Conservation (phyloP, 306 rosid species). For the Vigna nakashimae region DNA sequence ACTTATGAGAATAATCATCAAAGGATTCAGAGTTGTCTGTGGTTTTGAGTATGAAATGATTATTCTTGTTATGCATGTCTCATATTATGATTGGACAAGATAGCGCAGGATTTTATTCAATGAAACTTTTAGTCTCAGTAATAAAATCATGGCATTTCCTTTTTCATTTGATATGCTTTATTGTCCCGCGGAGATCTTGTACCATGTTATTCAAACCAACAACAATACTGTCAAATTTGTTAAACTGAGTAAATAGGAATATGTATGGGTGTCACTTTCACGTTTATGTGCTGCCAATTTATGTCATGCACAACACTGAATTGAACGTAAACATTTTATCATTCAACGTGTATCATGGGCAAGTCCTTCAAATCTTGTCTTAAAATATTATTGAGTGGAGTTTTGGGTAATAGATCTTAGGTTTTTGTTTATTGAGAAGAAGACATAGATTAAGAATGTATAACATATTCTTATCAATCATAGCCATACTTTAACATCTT, state of each 20-base stretch:
- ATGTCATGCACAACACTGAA: slow-evolving; percentile 30
- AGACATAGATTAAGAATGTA: slow-evolving; percentile 19
- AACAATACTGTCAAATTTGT: slow-evolving; percentile 5
- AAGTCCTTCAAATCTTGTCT: neutral
- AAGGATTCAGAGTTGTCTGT: neutral
- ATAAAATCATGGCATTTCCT: slow-evolving; percentile 7
- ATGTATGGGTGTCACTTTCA: slow-evolving; percentile 12
- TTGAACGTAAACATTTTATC: slow-evolving; percentile 27
- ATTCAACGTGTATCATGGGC: slow-evolving; percentile 33
- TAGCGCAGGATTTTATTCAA: neutral
- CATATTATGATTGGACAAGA: neutral
- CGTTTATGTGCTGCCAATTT: slow-evolving; percentile 2
- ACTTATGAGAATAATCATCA: neutral
- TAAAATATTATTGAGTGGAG: slow-evolving; percentile 13
- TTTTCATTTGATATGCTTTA: neutral
- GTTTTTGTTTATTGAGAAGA: slow-evolving; percentile 6
- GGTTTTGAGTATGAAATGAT: slow-evolving; percentile 17
- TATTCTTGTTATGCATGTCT: slow-evolving; percentile 2
- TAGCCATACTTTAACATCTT: slow-evolving; percentile 7
- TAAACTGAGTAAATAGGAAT: neutral
- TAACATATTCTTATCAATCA: slow-evolving; percentile 1
- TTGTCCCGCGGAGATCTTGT: slow-evolving; percentile 3
- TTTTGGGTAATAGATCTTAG: slow-evolving; percentile 4
- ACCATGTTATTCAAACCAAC: slow-evolving; percentile 19
- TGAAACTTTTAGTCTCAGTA: neutral